Base-by-base conservation (phyloP, 106 monocot species). In the Amphibolis antarctica region DNA sequence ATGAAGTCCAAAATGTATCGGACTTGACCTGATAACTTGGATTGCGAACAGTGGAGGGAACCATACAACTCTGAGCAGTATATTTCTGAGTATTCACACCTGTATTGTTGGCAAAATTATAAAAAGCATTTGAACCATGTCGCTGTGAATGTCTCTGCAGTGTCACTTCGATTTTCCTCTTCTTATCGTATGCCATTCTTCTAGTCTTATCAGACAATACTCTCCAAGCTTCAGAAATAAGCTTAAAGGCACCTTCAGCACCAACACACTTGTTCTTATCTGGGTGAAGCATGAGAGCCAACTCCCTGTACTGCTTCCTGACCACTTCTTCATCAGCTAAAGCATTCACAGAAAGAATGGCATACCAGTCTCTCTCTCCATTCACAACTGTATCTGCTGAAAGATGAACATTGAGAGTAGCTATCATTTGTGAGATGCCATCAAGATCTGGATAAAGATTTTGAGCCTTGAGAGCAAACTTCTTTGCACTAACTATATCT, bases 231-330 rank as follows among this genome's bases (percentile, higher is more conserved):
- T 81, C 78, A 0, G 88, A 82, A 44, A 88, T 69, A 28, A 88
- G 76, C 70, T 89, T 74, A 65, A 89, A 89, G 44, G 85, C 85
- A 62, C 79, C 79, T 58, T 89, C 89, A 11, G 85, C 85, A 46
- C 89, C 89, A 17, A 85, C 28, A 0, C 79, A 89, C 51, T 82
- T 89, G 72, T 89, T 89, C 59, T 89, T 89, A 44, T 89, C 85
- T 17, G 85, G 89, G 36, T 89, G 89, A 46, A 89, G 71, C 30
- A 75, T 55, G 21, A 89, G 74, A 42, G 89, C 89, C 61, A 89
- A 59, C 71, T 82, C 85, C 59, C 79, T 76, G 70, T 89, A 85
- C 64, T 89, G 85, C 63, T 85, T 89, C 72, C 77, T 82, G 21
- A 89, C 72, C 0, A 74, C 69, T 44, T 79, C 85, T 22, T 89